Evolutionary conservation across 495 filamentous ascomycete species (phyloP), one percentile per base, ranked within the genome.

Genomic region (Penicillium arizonense): DNA sequence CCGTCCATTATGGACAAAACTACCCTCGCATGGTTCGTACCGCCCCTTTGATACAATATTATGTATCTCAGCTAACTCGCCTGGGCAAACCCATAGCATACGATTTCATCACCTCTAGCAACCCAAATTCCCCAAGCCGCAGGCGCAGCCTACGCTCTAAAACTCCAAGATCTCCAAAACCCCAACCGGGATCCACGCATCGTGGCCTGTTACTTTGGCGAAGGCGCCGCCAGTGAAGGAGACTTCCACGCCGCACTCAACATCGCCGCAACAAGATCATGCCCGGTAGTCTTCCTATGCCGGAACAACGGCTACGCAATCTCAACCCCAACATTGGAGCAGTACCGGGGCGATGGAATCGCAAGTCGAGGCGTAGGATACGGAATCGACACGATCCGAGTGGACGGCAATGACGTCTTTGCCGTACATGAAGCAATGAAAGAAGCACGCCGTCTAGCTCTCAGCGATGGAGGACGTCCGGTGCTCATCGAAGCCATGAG

Each of bases 221-320:
- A 99, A 78, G 94, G 94, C n/a, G 95, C 95, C 11, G 95, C 94
- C 12, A 90, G 86, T 55, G 95, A 97, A 71, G 94, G 95, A 23
- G 94, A 99, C 69, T 99, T 99, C 75, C 94, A 99, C 62, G 94
- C 91, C 0, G 95, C 90, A 0, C 77, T 99, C 24, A 99, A 99
- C 64, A 92, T 99, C 44, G 94, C 94, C 16, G 95, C 94, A 1
- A 99, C 94, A 4, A 80, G 94, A 3, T 87, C 88, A 21, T 96
- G 92, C 55, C 94, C 94, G 0, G 85, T 95, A 10, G 76, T 99
- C 32, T 99, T 97, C 76, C 82, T 99, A 49, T 97, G 95, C 75
- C 85, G 95, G 39, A 99, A 99, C 70, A 99, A 99, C 60, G 94
- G 94, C 0, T 99, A 88, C 63, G 94, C 94, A 13, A 99, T 99